phyloP scores from a whole-genome alignment of 2,329 filamentous ascomycete species.

The Byssoonygena ceratinophila region DNA sequence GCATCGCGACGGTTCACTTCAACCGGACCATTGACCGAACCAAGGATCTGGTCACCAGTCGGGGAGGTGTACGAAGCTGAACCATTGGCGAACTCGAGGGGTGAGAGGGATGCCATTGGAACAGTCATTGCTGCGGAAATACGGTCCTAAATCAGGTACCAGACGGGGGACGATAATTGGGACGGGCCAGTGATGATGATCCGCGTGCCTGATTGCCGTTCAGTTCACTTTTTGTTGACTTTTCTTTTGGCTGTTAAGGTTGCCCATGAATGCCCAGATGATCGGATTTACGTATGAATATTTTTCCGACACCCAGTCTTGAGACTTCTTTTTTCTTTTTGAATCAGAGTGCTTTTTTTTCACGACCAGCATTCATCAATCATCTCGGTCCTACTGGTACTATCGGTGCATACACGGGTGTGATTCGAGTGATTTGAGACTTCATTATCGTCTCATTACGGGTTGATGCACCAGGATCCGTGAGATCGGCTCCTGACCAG shows the following conservation, averaged over 20 bases:
- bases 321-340: neutral
- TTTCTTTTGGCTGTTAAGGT: no score
- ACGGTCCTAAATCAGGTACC: neutral
- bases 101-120: constrained; percentile 27
- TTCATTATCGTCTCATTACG: neutral
- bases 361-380: neutral
- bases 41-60: constrained; percentile 65
- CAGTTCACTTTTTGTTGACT: neutral
- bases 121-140: constrained; percentile 25
- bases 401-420: neutral
- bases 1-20: constrained; percentile 72
- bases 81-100: constrained; percentile 31
- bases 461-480: constrained; percentile 2
- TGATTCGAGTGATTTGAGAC: neutral
- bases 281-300: neutral
- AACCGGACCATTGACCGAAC: constrained; percentile 82
- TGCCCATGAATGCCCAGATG: no score
- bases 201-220: neutral
- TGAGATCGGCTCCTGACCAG: neutral
- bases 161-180: neutral
- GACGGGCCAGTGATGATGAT: neutral
- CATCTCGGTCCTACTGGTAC: no score
- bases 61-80: constrained; percentile 35
- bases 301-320: no score
- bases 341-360: neutral